Percentiles rank a stretch among this genome's conserved stretches.
Evolutionary conservation across 176 grass and related monocot species (phyloP).

Genomic region (Raddia guianensis): DNA sequence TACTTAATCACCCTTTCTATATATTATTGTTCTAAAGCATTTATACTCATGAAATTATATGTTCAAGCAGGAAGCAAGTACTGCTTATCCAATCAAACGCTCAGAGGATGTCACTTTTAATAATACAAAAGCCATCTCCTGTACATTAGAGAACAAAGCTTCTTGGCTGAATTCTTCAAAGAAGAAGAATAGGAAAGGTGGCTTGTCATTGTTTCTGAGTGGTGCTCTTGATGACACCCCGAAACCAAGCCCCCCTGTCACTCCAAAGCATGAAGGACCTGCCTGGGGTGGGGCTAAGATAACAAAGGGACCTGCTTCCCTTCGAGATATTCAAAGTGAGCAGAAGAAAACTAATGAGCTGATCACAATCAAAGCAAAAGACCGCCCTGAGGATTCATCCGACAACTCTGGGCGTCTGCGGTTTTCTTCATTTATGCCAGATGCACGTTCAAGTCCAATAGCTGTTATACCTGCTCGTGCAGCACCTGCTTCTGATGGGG

Average conservation of each 20-base stretch:
- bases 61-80: slow-evolving; percentile 54
- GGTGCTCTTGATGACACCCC: slow-evolving; percentile 93
- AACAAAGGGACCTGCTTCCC: slow-evolving; percentile 64
- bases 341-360: slow-evolving; percentile 70
- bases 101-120: slow-evolving; percentile 46
- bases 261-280: slow-evolving; percentile 78
- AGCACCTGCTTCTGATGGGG: slow-evolving; percentile 59
- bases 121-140: slow-evolving; percentile 45
- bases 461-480: slow-evolving; percentile 45
- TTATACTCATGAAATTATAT: slow-evolving; percentile 36
- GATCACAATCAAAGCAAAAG: slow-evolving; percentile 45
- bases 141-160: slow-evolving; percentile 52
- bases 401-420: slow-evolving; percentile 48
- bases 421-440: slow-evolving; percentile 76
- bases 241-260: slow-evolving; percentile 48
- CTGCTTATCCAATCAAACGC: slow-evolving; percentile 45
- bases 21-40: slow-evolving; percentile 16
- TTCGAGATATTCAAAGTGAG: slow-evolving; percentile 92
- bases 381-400: slow-evolving; percentile 46
- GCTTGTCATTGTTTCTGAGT: slow-evolving; percentile 87
- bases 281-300: slow-evolving; percentile 92
- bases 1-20: not conserved
- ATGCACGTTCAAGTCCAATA: slow-evolving; percentile 59
- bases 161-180: slow-evolving; percentile 57
- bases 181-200: slow-evolving; percentile 96